Evolutionary conservation across 2,329 filamentous ascomycete genomes (phyloP), one percentile per base, ranked within the genome.

Genomic region (Pseudopyricularia javanii): DNA sequence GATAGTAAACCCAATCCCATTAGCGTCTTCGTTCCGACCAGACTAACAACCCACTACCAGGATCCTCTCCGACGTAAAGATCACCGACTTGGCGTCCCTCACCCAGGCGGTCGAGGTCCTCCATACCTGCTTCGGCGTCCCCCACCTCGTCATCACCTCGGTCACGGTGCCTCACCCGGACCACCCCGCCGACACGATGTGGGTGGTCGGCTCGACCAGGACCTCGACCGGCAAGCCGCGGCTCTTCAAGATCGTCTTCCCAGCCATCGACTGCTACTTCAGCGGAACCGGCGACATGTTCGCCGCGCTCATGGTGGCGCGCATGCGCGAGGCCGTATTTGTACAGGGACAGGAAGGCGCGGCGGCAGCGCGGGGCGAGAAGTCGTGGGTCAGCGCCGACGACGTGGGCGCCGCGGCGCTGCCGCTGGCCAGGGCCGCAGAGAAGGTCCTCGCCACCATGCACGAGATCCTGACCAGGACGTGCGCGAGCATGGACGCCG

Each of bases 281-380:
- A 90, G 86, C 61, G 93, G 93, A 40, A 97, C 94, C 0, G 93
- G 93, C 48, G 93, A 98, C 71, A 96, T 98, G 91, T 97, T 98
- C 64, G 91, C 90, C 30, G 91, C 91, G 7, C 76, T 98, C 47
- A 90, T 89, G 64, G 82, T 95, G 1, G 88, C 88, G 40, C 83
- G 91, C 30, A 82, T 98, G 63, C 84, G 91, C 54, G 88, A 97
- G 72, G 90, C 88, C 26, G 85, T 88, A 1, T 43, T 43, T 12
- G 11, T n/a, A n/a, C n/a, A n/a, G n/a, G n/a, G n/a, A n/a, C 68
- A 72, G 51, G 69, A 68, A 3, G 70, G 53, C 2, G 53, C 53
- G 1, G 57, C 62, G n/a, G 54, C 53, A 1, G 56, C 62, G 17
- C 65, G 60, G 1, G 63, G 57, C 47, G 57, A 24, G 45, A 67